phyloP scores from a whole-genome alignment of 805 yeast genomes.

The Metschnikowia henanensis region DNA sequence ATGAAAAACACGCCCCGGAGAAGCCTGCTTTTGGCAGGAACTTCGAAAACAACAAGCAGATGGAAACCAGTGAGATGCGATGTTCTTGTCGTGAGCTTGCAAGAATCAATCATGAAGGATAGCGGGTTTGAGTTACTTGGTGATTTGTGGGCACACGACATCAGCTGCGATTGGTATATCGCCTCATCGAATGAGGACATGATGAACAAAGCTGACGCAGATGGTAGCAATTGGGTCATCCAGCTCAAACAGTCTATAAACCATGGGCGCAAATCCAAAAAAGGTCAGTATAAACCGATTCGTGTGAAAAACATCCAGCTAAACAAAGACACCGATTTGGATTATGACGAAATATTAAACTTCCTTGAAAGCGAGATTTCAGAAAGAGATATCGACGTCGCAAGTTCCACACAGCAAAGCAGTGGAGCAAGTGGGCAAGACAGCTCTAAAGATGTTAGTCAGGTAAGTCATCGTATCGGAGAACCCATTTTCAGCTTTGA shows the following conservation, averaged over 20 bases:
- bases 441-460: constrained; percentile 1
- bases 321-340: constrained; percentile 69
- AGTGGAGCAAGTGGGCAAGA: constrained; percentile 1
- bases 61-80: constrained; percentile 64
- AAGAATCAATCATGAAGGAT: constrained; percentile 53
- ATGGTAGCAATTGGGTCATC: constrained; percentile 77
- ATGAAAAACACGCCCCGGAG: constrained; percentile 28
- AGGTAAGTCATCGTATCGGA: constrained; percentile 14
- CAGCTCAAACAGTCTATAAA: constrained; percentile 66
- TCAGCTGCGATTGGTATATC: constrained; percentile 64
- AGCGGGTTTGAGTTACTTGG: constrained; percentile 64
- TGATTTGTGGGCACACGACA: constrained; percentile 72
- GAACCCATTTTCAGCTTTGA: constrained; percentile 35
- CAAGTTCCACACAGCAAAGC: constrained; percentile 1
- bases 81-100: constrained; percentile 73
- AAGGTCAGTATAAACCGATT: constrained; percentile 66
- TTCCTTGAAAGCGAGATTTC: constrained; percentile 25
- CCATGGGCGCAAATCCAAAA: constrained; percentile 35
- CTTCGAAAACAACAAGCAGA: constrained; percentile 46
- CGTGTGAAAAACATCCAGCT: constrained; percentile 64
- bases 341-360: constrained; percentile 59
- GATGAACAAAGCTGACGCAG: constrained; percentile 57
- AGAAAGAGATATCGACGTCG: constrained; percentile 23
- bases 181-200: constrained; percentile 57
- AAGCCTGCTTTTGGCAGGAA: constrained; percentile 13